phyloP scores from a whole-genome alignment of 371 early-diverging fungal genomes.

The Mucor lusitanicus region DNA sequence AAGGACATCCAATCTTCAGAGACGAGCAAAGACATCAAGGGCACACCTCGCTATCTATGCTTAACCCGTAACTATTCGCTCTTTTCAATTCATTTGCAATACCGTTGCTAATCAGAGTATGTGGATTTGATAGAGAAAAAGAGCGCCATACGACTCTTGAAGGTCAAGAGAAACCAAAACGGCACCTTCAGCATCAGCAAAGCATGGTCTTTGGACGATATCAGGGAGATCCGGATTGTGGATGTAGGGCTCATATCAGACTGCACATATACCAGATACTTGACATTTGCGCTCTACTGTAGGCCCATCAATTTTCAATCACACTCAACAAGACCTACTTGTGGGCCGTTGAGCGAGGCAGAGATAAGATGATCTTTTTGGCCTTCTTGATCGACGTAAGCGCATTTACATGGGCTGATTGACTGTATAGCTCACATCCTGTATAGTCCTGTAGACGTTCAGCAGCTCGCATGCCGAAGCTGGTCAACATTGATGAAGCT shows the following conservation, averaged over 20 bases:
- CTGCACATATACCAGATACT: neutral
- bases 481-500: slow-evolving; percentile 51
- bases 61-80: slow-evolving; percentile 36
- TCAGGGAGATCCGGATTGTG: slow-evolving; percentile 54
- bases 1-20: slow-evolving; percentile 51
- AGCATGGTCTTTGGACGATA: slow-evolving; percentile 62
- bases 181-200: slow-evolving; percentile 60
- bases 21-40: slow-evolving; percentile 35
- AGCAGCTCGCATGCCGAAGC: slow-evolving; percentile 37
- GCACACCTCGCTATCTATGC: slow-evolving; percentile 53
- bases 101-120: neutral
- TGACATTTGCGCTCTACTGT: neutral
- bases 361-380: slow-evolving; percentile 52
- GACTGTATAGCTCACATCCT: neutral
- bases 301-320: slow-evolving; percentile 52
- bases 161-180: slow-evolving; percentile 57
- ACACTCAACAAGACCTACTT: slow-evolving; percentile 48
- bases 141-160: slow-evolving; percentile 54
- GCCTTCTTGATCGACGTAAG: slow-evolving; percentile 50
- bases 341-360: slow-evolving; percentile 53
- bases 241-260: slow-evolving; percentile 41
- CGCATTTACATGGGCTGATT: neutral
- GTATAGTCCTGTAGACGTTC: slow-evolving; percentile 41
- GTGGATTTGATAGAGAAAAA: slow-evolving; percentile 35
- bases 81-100: neutral